A percentile compares a stretch with the other conserved stretches of the same genome.
phyloP scores from a whole-genome alignment of 2,329 filamentous ascomycete genomes.

The Phyllosticta paracitricarpa region DNA sequence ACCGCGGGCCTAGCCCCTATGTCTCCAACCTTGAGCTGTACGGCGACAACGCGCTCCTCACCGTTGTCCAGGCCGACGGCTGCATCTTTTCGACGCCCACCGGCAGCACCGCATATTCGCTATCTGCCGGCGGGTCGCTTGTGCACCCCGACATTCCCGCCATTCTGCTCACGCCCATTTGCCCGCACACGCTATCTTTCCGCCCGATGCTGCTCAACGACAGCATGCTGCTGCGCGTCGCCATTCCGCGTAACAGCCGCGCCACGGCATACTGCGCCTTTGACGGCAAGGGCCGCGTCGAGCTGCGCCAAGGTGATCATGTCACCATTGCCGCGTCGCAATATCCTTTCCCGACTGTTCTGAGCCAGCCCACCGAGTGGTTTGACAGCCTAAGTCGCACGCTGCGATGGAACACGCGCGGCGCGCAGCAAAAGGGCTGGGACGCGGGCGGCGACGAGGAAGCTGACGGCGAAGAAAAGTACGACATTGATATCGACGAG shows the following conservation, averaged over 20 bases:
- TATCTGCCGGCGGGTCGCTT: conserved; percentile 88
- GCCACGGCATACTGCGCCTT: conserved; percentile 96
- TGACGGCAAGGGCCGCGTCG: conserved; percentile 90
- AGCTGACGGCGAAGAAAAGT: conserved; percentile 45
- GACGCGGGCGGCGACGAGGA: conserved; percentile 36
- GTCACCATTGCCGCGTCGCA: conserved; percentile 94
- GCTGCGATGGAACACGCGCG: conserved; percentile 87
- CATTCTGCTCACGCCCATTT: conserved; percentile 93
- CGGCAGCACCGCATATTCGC: conserved; percentile 80
- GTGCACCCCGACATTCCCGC: conserved; percentile 96
- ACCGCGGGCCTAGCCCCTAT: conserved; percentile 91
- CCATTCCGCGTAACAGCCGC: conserved; percentile 72
- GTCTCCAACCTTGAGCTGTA: conserved; percentile 95
- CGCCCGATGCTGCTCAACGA: conserved; percentile 96
- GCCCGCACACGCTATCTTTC: conserved; percentile 93
- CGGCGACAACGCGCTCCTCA: conserved; percentile 88
- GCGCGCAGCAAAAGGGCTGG: conserved; percentile 84
- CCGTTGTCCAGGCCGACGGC: conserved; percentile 90
- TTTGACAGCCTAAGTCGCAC: conserved; percentile 91
- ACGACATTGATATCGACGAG: conserved; percentile 89
- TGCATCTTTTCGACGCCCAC: conserved; percentile 98
- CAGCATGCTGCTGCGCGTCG: conserved; percentile 82
- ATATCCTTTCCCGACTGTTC: conserved; percentile 94
- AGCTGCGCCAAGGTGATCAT: conserved; percentile 85
- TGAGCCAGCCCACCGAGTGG: conserved; percentile 84